Evolutionary conservation across 768 basidiomycete species (phyloP).

Genomic region (Tylopilus rubrobrunneus): DNA sequence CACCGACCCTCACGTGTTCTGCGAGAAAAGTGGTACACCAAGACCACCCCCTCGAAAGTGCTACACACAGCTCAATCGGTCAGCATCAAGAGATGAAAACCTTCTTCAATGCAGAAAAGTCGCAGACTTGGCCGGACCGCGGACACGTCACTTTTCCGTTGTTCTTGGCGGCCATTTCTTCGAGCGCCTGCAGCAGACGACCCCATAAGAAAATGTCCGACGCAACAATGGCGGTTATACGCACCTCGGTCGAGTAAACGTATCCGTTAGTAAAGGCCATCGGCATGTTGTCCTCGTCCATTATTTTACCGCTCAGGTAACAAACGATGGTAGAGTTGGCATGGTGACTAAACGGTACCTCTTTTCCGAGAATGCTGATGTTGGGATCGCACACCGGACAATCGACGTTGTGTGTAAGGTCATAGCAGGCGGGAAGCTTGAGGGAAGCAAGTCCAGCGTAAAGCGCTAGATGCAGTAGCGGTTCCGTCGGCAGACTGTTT

Average conservation of each 20-base stretch:
- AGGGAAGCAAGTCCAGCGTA: slow-evolving; percentile 90
- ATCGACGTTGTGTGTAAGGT: slow-evolving; percentile 66
- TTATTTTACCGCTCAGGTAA: slow-evolving; percentile 83
- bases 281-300: slow-evolving; percentile 92
- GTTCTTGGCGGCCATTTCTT: slow-evolving; percentile 82
- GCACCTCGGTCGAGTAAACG: slow-evolving; percentile 90
- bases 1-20: slow-evolving; percentile 14
- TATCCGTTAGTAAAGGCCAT: slow-evolving; percentile 88
- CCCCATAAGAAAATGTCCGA: slow-evolving; percentile 12
- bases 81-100: slow-evolving; percentile 81
- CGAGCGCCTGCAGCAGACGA: slow-evolving; percentile 54
- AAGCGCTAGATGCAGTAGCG: slow-evolving; percentile 80
- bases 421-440: slow-evolving; percentile 83
- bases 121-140: slow-evolving; percentile 59
- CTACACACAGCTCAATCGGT: neutral
- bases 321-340: slow-evolving; percentile 96
- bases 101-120: slow-evolving; percentile 68
- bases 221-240: slow-evolving; percentile 20
- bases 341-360: slow-evolving; percentile 92
- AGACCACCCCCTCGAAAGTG: neutral
- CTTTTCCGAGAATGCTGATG: slow-evolving; percentile 70
- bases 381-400: slow-evolving; percentile 89
- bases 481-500: slow-evolving; percentile 83
- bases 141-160: slow-evolving; percentile 83
- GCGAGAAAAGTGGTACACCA: neutral